A percentile compares a stretch with the other conserved stretches of the same genome.
phyloP scores from a whole-genome alignment of 2,329 filamentous ascomycete species.

The Metarhizium guizhouense region DNA sequence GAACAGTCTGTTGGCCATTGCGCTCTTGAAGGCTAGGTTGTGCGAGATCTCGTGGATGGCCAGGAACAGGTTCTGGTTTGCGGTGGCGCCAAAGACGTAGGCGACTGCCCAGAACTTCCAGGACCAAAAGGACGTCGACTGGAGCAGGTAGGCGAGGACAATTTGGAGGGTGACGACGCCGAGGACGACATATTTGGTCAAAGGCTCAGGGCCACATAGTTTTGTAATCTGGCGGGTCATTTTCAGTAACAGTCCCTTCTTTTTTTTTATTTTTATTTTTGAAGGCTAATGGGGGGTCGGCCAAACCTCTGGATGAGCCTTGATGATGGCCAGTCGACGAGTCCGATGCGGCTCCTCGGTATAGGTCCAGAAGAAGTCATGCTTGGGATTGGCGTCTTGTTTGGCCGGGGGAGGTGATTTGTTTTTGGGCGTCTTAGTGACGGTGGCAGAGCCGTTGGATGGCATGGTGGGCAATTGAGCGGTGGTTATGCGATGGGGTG shows the following conservation, averaged over 20 bases:
- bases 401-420: constrained; percentile 12
- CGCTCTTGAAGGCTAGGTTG: constrained; percentile 84
- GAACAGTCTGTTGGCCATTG: constrained; percentile 71
- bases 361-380: constrained; percentile 93
- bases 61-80: constrained; percentile 97
- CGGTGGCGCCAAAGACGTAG: constrained; percentile 86
- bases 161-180: constrained; percentile 79
- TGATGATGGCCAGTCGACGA: constrained; percentile 87
- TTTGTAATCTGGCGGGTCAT: constrained; percentile 65
- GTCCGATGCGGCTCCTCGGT: constrained; percentile 96
- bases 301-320: constrained; percentile 84
- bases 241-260: no score
- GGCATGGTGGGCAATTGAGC: constrained; percentile 11
- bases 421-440: constrained; percentile 22
- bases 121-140: constrained; percentile 69
- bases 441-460: constrained; percentile 23
- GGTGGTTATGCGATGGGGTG: neutral
- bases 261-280: neutral
- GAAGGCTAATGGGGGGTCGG: neutral
- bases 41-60: constrained; percentile 99
- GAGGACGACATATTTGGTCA: constrained; percentile 88
- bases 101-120: constrained; percentile 78
- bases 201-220: constrained; percentile 88
- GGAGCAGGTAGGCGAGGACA: constrained; percentile 65
- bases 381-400: constrained; percentile 19